These are phyloP conservation scores for Fusarium nurragi DNA, from an alignment of 2,329 filamentous ascomycete species.

Conservation along the genomic window DNA sequence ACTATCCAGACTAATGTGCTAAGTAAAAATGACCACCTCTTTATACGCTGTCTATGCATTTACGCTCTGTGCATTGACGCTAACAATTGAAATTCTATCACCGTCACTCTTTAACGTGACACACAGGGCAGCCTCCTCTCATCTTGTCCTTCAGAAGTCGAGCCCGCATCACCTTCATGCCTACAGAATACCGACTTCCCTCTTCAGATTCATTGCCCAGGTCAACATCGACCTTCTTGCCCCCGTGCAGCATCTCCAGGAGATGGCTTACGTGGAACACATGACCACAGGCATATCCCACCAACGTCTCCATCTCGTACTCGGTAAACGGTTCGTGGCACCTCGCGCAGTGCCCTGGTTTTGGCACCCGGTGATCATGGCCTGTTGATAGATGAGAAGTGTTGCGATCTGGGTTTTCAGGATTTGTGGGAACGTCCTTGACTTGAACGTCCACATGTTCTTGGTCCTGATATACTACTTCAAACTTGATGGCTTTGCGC, in stretches of 20 bases:
- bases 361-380: constrained; percentile 47
- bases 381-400: constrained; percentile 29
- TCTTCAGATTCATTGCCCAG: constrained; percentile 56
- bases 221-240: constrained; percentile 57
- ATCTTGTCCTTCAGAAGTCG: constrained; percentile 78
- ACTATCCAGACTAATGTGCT: constrained; percentile 3
- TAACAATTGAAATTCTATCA: constrained; percentile 18
- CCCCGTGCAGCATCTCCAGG: constrained; percentile 62
- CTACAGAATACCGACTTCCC: constrained; percentile 71
- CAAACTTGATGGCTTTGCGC: constrained; percentile 87
- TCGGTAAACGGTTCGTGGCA: constrained; percentile 67
- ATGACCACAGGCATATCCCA: constrained; percentile 85
- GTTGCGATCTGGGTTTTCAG: constrained; percentile 35
- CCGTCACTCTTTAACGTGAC: constrained; percentile 47
- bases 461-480: constrained; percentile 65
- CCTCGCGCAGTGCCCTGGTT: constrained; percentile 67
- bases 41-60: constrained; percentile 27
- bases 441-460: constrained; percentile 56
- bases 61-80: constrained; percentile 12
- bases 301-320: constrained; percentile 74
- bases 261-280: constrained; percentile 82
- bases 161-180: constrained; percentile 88
- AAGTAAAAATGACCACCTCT: constrained; percentile 20
- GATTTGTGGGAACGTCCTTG: constrained; percentile 51
- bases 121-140: constrained; percentile 71